These are phyloP conservation scores for Selenicereus undatus DNA, from an alignment of 148 eudicot species.

Conservation along the genomic window DNA sequence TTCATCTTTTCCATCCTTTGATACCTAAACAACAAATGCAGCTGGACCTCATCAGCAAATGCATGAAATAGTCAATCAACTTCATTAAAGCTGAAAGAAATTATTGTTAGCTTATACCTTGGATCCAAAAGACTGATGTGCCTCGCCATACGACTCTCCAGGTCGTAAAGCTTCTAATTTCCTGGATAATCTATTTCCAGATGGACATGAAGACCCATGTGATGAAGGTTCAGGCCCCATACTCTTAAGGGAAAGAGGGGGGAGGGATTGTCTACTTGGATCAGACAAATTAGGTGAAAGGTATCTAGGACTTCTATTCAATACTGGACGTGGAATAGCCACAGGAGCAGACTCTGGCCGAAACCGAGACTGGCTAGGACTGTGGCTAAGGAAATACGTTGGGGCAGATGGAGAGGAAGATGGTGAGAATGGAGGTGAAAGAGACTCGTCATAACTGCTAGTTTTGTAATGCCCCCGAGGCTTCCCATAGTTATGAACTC, in stretches of 20 bases:
- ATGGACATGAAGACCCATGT: conserved; percentile 68
- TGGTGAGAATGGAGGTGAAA: conserved; percentile 92
- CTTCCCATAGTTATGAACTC: conserved; percentile 46
- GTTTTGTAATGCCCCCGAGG: conserved; percentile 38
- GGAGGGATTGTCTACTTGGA: conserved; percentile 69
- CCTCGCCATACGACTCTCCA: conserved; percentile 48
- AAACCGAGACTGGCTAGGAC: conserved; percentile 47
- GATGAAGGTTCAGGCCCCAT: conserved; percentile 52
- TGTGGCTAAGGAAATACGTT: conserved; percentile 44
- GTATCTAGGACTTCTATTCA: conserved; percentile 67
- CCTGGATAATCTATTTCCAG: conserved; percentile 62
- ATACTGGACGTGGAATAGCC: conserved; percentile 75
- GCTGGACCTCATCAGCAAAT: conserved; percentile 19
- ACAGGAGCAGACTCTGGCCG: conserved; percentile 78
- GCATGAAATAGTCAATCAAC: conserved; percentile 10
- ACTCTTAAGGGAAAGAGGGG: conserved; percentile 74
- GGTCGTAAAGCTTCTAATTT: conserved; percentile 49
- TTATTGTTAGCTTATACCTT: conserved; percentile 45
- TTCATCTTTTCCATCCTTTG: conserved; percentile 74
- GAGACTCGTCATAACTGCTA: conserved; percentile 56
- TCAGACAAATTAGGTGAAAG: conserved; percentile 92
- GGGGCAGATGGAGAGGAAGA: conserved; percentile 82
- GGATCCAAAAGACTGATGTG: conserved; percentile 44
- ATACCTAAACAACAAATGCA: conserved; percentile 40
- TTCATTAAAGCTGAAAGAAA: not conserved